phyloP scores from a whole-genome alignment of 768 basidiomycete genomes.

The Cytidiella melzeri region DNA sequence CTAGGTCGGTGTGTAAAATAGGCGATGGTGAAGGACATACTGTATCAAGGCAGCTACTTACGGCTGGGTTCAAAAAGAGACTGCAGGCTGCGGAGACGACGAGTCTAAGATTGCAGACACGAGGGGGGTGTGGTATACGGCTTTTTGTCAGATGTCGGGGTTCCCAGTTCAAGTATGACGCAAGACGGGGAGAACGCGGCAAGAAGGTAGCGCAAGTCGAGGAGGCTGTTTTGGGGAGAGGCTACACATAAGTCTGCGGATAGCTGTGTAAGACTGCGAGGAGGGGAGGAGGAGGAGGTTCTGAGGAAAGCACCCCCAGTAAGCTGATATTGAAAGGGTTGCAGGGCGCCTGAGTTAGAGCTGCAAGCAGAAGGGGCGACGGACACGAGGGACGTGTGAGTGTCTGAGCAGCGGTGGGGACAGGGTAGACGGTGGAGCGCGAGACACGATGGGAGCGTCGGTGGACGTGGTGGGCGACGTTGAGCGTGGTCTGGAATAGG shows the following conservation, averaged over 20 bases:
- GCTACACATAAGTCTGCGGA: conserved; percentile 17
- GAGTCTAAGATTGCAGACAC: conserved; percentile 14
- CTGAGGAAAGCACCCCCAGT: conserved; percentile 6
- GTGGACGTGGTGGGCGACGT: background rate
- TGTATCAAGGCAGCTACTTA: conserved; percentile 2
- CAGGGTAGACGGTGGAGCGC: conserved; percentile 21
- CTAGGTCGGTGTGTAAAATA: conserved; percentile 3
- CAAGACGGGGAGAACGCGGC: conserved; percentile 13
- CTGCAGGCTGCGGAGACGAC: conserved; percentile 13
- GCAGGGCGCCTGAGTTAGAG: background rate
- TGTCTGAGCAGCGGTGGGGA: conserved; percentile 5
- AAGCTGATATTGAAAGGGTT: background rate
- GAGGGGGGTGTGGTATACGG: conserved; percentile 11
- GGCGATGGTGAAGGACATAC: background rate
- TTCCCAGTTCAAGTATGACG: conserved; percentile 12
- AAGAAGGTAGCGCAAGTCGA: conserved; percentile 11
- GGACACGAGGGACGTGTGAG: conserved; percentile 5
- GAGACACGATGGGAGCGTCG: background rate
- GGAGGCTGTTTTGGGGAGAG: conserved; percentile 13
- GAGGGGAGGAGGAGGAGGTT: conserved; percentile 3
- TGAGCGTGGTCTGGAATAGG: background rate
- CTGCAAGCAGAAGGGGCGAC: background rate
- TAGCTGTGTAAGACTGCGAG: conserved; percentile 5
- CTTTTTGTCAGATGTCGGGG: background rate
- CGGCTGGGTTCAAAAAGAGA: conserved; percentile 8